These are phyloP conservation scores for Sarocladium kiliense DNA, from an alignment of 2,329 filamentous ascomycete genomes.

Conservation along the genomic window DNA sequence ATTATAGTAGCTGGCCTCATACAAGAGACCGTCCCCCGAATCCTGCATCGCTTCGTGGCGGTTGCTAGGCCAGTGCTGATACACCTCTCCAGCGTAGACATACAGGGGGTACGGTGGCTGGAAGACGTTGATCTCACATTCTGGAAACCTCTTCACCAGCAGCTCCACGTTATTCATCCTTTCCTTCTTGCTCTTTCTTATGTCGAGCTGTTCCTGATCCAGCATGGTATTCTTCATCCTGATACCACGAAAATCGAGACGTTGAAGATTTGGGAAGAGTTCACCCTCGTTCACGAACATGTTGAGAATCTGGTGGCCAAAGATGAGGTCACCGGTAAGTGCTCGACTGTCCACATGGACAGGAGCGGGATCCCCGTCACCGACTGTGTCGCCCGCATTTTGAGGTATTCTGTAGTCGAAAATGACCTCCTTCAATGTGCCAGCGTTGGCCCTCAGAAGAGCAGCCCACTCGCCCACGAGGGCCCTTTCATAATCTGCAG, in stretches of 20 bases:
- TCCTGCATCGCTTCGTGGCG: neutral
- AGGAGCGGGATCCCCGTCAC: neutral
- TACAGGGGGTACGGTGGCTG: neutral
- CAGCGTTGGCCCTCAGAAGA: neutral
- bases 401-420: neutral
- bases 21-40: neutral
- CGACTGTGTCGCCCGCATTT: neutral
- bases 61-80: neutral
- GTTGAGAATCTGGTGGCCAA: neutral
- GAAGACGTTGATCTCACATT: neutral
- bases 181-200: neutral
- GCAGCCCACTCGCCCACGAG: neutral
- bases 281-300: neutral
- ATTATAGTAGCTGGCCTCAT: neutral
- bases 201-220: neutral
- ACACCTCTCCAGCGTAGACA: neutral
- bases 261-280: neutral
- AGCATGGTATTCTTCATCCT: neutral
- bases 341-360: neutral
- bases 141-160: neutral
- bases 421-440: neutral
- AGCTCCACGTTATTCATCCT: neutral
- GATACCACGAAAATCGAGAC: neutral
- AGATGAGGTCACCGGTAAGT: neutral
- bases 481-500: neutral